Percentiles rank a stretch among this genome's conserved stretches.
Conservation (phyloP, 768 basidiomycete genomes). For the Saitozyma sp. region DNA sequence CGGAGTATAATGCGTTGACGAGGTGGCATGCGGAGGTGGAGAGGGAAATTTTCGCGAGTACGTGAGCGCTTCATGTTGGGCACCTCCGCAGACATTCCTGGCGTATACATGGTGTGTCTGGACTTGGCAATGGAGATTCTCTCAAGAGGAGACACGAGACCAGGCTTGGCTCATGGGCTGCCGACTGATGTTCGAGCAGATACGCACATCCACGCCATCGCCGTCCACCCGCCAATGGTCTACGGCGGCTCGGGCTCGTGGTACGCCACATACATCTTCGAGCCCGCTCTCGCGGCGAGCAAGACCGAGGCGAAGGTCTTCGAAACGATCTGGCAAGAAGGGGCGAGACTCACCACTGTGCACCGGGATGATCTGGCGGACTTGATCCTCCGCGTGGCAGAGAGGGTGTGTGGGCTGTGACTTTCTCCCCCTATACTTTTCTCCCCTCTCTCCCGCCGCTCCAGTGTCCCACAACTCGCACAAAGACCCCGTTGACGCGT, state of each 20-base stretch:
- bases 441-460: no score
- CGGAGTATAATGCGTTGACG: background rate
- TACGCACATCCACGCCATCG: conserved; percentile 55
- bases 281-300: conserved; percentile 41
- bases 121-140: conserved; percentile 25
- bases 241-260: conserved; percentile 57
- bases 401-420: conserved; percentile 46
- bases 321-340: conserved; percentile 44
- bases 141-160: conserved; percentile 8
- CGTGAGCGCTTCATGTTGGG: background rate
- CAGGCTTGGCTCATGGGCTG: background rate
- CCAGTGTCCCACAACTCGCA: background rate
- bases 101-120: conserved; percentile 5
- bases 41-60: conserved; percentile 2
- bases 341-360: conserved; percentile 51
- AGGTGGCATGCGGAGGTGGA: conserved; percentile 6
- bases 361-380: conserved; percentile 59
- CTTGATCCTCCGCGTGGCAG: conserved; percentile 55
- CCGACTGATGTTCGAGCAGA: conserved; percentile 13
- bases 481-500: background rate
- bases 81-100: no score
- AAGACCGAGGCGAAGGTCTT: conserved; percentile 52
- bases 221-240: conserved; percentile 57
- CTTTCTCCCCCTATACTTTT: background rate
- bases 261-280: conserved; percentile 51